These are phyloP conservation scores for Lecanosticta acicola DNA, from an alignment of 2,329 filamentous ascomycete species.

Conservation along the genomic window DNA sequence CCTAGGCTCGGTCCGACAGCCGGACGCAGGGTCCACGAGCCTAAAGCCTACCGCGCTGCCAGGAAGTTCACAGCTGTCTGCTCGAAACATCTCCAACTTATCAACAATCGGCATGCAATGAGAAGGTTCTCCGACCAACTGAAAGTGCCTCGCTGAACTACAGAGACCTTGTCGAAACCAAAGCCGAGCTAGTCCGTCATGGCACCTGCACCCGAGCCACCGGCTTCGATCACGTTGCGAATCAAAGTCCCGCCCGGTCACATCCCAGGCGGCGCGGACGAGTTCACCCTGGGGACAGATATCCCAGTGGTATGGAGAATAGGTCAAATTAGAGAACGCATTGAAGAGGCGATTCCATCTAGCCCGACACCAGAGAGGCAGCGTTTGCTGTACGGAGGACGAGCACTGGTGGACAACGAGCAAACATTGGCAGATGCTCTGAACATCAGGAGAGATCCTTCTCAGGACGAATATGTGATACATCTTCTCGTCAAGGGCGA, in stretches of 20 bases:
- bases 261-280: conserved; percentile 22
- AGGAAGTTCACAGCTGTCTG: not conserved
- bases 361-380: conserved; percentile 45
- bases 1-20: not conserved
- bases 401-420: conserved; percentile 46
- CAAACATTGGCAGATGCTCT: conserved; percentile 48
- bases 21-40: not conserved
- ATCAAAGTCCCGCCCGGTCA: conserved; percentile 32
- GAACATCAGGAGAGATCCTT: conserved; percentile 45
- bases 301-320: conserved; percentile 40
- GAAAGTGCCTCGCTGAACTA: too few relatives aligned
- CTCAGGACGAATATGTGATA: conserved; percentile 31
- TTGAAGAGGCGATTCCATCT: conserved; percentile 46
- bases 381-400: conserved; percentile 54
- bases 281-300: conserved; percentile 24
- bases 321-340: conserved; percentile 47
- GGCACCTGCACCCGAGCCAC: conserved; percentile 27
- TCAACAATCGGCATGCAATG: too few relatives aligned
- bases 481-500: conserved; percentile 31
- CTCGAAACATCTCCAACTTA: too few relatives aligned
- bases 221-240: conserved; percentile 25
- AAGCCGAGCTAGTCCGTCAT: conserved; percentile 10
- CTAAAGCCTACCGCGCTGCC: not conserved
- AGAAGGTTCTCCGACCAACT: too few relatives aligned
- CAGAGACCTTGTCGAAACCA: not conserved